These are phyloP conservation scores for Conidiobolus incongruus DNA, from an alignment of 371 early-diverging fungal species.

Conservation along the genomic window DNA sequence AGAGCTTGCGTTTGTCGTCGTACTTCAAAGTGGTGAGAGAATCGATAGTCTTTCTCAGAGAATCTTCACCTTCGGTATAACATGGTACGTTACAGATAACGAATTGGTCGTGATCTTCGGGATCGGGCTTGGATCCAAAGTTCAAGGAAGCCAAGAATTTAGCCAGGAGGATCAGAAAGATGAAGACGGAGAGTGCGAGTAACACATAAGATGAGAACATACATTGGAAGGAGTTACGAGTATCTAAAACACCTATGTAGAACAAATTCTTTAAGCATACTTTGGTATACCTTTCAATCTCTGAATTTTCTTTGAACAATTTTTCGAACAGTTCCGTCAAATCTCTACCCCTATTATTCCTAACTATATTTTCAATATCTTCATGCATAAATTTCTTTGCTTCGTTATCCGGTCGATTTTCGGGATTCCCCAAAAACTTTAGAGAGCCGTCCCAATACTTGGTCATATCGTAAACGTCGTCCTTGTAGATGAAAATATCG, in stretches of 20 bases:
- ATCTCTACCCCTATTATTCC: too few relatives aligned
- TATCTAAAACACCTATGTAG: slow-evolving; percentile 74
- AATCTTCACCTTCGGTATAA: slow-evolving; percentile 92
- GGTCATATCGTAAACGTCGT: slow-evolving; percentile 52
- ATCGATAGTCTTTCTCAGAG: slow-evolving; percentile 82
- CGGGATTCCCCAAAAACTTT: slow-evolving; percentile 26
- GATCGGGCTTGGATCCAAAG: slow-evolving; percentile 42
- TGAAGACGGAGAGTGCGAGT: slow-evolving; percentile 43
- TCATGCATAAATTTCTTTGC: background rate
- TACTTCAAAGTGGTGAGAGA: slow-evolving; percentile 81
- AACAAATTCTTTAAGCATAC: slow-evolving; percentile 66
- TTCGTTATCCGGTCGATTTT: slow-evolving; percentile 4
- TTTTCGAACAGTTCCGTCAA: too few relatives aligned
- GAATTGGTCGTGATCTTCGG: slow-evolving; percentile 75
- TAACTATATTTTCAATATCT: too few relatives aligned
- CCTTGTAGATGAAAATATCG: slow-evolving; percentile 34
- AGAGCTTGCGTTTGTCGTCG: slow-evolving; percentile 85
- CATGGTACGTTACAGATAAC: slow-evolving; percentile 88
- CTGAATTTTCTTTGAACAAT: too few relatives aligned
- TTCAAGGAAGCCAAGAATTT: slow-evolving; percentile 85
- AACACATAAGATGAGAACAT: slow-evolving; percentile 67
- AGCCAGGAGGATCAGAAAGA: slow-evolving; percentile 67
- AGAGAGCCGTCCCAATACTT: slow-evolving; percentile 28
- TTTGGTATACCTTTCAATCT: too few relatives aligned
- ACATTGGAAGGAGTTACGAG: slow-evolving; percentile 56